A percentile compares a stretch with the other conserved stretches of the same genome.
Conservation (phyloP, 192 early-diverging fungal genomes). For the Coemansia sp. region DNA sequence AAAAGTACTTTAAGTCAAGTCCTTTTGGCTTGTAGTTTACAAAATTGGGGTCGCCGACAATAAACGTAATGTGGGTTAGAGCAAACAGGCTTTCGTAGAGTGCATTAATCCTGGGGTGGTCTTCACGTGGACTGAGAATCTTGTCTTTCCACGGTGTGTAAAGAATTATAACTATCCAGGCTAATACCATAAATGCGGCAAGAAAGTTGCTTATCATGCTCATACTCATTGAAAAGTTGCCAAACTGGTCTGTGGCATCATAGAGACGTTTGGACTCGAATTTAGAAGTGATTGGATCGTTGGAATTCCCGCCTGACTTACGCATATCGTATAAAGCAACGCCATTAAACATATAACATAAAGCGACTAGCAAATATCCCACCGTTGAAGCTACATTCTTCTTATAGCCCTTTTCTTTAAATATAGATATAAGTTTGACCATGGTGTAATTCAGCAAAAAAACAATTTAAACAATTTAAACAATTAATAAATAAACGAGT, state of each 20-base stretch:
- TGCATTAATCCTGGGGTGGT: not conserved
- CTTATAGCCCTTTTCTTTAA: too few species aligned
- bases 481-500: too few species aligned
- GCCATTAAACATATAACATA: too few species aligned
- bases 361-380: too few species aligned
- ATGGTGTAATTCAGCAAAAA: too few species aligned
- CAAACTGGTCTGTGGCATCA: not conserved
- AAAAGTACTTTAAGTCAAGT: too few species aligned
- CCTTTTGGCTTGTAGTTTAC: too few species aligned
- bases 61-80: constrained; percentile 1
- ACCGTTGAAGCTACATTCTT: too few species aligned
- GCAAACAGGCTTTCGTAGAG: not conserved
- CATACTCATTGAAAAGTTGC: not conserved
- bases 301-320: too few species aligned
- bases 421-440: too few species aligned
- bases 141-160: not conserved
- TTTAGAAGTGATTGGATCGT: not conserved
- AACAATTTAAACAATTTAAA: too few species aligned
- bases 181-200: not conserved
- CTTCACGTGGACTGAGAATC: not conserved
- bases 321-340: too few species aligned
- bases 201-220: not conserved
- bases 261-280: not conserved
- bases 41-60: not conserved
- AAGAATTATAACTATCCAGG: not conserved